Conservation (phyloP, 1,284 basidiomycete genomes). For the Sanguinoderma infundibulare region DNA sequence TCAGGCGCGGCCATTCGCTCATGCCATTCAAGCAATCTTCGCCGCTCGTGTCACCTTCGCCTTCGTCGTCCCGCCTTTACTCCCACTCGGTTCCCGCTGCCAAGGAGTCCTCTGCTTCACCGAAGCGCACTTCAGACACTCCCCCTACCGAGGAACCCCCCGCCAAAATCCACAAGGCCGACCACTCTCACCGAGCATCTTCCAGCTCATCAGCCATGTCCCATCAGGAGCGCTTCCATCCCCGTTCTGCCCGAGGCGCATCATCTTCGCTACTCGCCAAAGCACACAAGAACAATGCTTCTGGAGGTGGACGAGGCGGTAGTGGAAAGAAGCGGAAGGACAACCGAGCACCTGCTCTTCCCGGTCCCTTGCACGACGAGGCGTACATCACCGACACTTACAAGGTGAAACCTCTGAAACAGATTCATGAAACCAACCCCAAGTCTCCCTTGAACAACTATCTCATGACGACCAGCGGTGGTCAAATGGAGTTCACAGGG, state of each 20-base stretch:
- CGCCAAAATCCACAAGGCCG: slow-evolving; percentile 30
- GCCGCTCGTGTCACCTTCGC: slow-evolving; percentile 27
- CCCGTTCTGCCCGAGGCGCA: slow-evolving; percentile 22
- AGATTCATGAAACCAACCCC: slow-evolving; percentile 42
- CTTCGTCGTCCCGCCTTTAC: slow-evolving; percentile 32
- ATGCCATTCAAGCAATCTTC: slow-evolving; percentile 52
- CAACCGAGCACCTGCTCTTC: slow-evolving; percentile 14
- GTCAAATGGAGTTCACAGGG: slow-evolving; percentile 13
- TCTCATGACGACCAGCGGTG: slow-evolving; percentile 12
- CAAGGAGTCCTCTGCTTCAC: slow-evolving; percentile 22
- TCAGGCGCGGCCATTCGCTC: slow-evolving; percentile 53
- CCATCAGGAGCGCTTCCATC: slow-evolving; percentile 15
- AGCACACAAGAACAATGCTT: slow-evolving; percentile 25
- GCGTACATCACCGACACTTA: slow-evolving; percentile 35
- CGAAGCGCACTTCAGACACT: slow-evolving; percentile 20
- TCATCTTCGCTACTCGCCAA: slow-evolving; percentile 25
- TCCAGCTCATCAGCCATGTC: slow-evolving; percentile 17
- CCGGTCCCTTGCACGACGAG: slow-evolving; percentile 36
- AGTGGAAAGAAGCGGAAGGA: slow-evolving; percentile 21
- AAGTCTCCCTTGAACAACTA: slow-evolving; percentile 51
- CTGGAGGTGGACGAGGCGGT: slow-evolving; percentile 14
- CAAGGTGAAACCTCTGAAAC: slow-evolving; percentile 35
- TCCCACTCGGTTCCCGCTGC: slow-evolving; percentile 22
- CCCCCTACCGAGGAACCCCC: slow-evolving; percentile 25
- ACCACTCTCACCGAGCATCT: slow-evolving; percentile 2